Base-by-base conservation (phyloP, 177 flowering plant species). In the Vitis hybrid region DNA sequence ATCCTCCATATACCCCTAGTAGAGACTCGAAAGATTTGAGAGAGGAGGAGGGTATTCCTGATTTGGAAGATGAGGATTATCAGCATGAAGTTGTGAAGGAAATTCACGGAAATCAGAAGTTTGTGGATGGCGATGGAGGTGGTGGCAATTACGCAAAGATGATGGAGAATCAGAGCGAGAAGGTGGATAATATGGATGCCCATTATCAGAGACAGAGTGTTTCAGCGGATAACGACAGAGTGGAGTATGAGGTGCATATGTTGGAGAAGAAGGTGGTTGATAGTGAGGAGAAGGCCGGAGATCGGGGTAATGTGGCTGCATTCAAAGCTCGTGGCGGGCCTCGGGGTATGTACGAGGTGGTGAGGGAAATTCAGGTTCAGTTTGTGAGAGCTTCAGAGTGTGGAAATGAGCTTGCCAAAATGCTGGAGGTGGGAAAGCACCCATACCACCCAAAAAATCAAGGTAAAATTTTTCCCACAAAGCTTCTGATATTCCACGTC, bases 11-110 rank as follows among this genome's bases (percentile, higher is more conserved):
- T 63, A 80, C 97, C 11, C 90, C 98, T 3, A 88, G 97, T 69
- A 68, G 95, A 46, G 82, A 90, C 64, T 92, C 95, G 4, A 90
- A 77, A 75, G 95, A 92, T 61, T 78, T 94, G 78, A 91, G 99
- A 56, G 97, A 94, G 57, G 98, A 92, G 69, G 99, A 94, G 72
- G 98, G 98, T 64, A 96, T 96, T 61, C 99, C 99, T 50, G 99
- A 96, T 72, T 76, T 96, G 86, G 99, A 96, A 72, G 97, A 91
- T 60, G 97, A 88, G 70, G 85, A 87, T 68, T 80, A 66, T 55
- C 80, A 74, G 50, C 77, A 80, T 5, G 98, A 91, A 67, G 92
- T 83, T 35, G 93, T 92, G 24, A 93, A 90, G 76, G 95, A 93
- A 77, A 89, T 91, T 3, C 82, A 86, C 52, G 91, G 81, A 11